phyloP scores from a whole-genome alignment of 352 stramenopile genomes.

The Phytophthora sansomeana region DNA sequence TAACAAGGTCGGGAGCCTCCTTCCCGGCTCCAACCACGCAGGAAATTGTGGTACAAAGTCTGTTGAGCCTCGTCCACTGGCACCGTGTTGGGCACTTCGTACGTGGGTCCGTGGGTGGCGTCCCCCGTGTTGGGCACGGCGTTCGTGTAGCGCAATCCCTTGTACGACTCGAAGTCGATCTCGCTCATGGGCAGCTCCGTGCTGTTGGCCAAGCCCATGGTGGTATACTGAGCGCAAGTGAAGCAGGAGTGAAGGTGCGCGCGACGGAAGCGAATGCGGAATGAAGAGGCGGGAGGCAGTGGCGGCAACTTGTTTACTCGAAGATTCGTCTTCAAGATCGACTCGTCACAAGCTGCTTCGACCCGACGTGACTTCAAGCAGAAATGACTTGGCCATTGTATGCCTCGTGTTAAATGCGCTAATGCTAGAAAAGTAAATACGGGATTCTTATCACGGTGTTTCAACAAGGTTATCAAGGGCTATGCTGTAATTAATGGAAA shows the following conservation, averaged over 20 bases:
- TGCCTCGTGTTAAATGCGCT: slow-evolving; percentile 5
- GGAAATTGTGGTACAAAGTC: slow-evolving; percentile 62
- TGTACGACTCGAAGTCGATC: slow-evolving; percentile 68
- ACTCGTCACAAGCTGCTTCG: slow-evolving; percentile 13
- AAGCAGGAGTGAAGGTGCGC: slow-evolving; percentile 13
- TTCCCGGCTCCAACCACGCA: slow-evolving; percentile 35
- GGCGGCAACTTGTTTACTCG: slow-evolving; percentile 12
- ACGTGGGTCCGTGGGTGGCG: slow-evolving; percentile 47
- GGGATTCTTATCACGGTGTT: neutral
- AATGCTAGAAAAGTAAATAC: neutral
- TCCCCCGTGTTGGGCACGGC: slow-evolving; percentile 52
- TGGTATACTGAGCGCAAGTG: neutral
- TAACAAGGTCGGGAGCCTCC: slow-evolving; percentile 19
- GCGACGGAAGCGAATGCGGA: slow-evolving; percentile 10
- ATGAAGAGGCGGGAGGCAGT: slow-evolving; percentile 4
- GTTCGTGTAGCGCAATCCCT: slow-evolving; percentile 49
- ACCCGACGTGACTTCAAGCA: slow-evolving; percentile 21
- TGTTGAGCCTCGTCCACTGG: slow-evolving; percentile 43
- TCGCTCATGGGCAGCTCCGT: slow-evolving; percentile 52
- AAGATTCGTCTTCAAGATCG: slow-evolving; percentile 24
- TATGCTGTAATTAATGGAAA: neutral
- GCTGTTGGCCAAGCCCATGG: slow-evolving; percentile 57
- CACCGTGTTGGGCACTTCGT: slow-evolving; percentile 38
- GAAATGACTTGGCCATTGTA: slow-evolving; percentile 10
- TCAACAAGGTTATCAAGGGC: neutral